Evolutionary conservation across 148 eudicot genomes (phyloP).

Genomic region (Persicaria tinctoria): DNA sequence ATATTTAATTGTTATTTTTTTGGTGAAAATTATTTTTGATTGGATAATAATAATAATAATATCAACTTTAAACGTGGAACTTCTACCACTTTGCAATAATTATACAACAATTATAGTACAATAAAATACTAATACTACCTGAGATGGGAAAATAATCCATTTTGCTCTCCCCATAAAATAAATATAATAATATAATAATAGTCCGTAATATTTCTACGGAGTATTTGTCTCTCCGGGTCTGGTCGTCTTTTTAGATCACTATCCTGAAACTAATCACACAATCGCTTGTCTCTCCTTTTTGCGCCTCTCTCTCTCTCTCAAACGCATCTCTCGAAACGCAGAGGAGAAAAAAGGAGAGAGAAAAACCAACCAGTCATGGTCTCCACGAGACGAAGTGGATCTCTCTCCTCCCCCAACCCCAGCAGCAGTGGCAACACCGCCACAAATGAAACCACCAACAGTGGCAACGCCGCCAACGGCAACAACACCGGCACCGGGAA

Average conservation of each 20-base stretch:
- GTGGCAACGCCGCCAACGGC: neutral
- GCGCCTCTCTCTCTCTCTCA: neutral
- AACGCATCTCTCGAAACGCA: conserved; percentile 5
- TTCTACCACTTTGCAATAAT: no score
- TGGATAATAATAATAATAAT: no score
- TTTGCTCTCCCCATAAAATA: neutral
- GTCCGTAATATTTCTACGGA: neutral
- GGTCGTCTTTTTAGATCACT: neutral
- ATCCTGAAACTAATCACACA: conserved; percentile 6
- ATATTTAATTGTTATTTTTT: no score
- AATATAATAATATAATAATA: neutral
- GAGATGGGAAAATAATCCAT: neutral
- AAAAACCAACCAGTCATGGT: conserved; percentile 44
- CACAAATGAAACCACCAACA: conserved; percentile 5
- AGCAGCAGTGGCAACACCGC: conserved; percentile 12
- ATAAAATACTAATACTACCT: no score
- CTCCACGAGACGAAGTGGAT: conserved; percentile 82
- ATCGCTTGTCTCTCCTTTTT: neutral
- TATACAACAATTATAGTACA: no score
- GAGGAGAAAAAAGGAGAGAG: conserved; percentile 6
- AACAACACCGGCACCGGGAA: conserved; percentile 13
- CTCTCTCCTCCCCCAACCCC: conserved; percentile 32
- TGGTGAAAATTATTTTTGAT: no score
- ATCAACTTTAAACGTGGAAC: no score
- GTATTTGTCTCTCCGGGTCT: neutral